phyloP scores from a whole-genome alignment of 192 early-diverging fungal genomes.

The Podochytrium sp. region DNA sequence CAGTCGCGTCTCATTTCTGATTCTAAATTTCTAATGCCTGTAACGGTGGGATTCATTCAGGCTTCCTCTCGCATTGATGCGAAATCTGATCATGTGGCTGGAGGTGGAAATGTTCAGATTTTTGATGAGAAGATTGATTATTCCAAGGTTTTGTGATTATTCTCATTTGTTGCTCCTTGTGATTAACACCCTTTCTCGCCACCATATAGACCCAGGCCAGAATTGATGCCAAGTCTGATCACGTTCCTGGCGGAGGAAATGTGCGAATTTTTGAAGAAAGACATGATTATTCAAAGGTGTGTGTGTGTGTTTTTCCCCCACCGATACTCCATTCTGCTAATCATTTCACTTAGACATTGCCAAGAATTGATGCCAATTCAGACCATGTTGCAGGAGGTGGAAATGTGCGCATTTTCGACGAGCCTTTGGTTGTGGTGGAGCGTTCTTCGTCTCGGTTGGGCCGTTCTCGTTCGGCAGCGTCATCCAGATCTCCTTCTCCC shows the following conservation, averaged over 20 bases:
- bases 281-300: background rate
- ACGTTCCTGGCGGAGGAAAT: constrained; percentile 2
- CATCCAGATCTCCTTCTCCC: too few relatives aligned
- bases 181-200: too few relatives aligned
- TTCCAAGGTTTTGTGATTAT: too few relatives aligned
- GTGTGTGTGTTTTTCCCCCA: background rate
- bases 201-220: background rate
- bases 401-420: constrained; percentile 21
- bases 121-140: constrained; percentile 20
- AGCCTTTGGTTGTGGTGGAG: too few relatives aligned
- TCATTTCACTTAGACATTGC: too few relatives aligned
- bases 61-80: constrained; percentile 20
- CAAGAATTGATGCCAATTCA: constrained; percentile 1
- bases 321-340: constrained; percentile 10
- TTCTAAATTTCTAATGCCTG: constrained; percentile 18
- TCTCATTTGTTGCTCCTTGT: too few relatives aligned
- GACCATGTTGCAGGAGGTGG: constrained; percentile 5
- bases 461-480: too few relatives aligned
- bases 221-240: constrained; percentile 1
- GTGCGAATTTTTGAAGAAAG: constrained; percentile 22
- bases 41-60: background rate
- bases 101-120: constrained; percentile 15
- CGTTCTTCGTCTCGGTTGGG: constrained; percentile 7
- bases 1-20: constrained; percentile 19
- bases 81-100: constrained; percentile 1